phyloP scores from a whole-genome alignment of 371 early-diverging fungal species.

The Mortierella sp. region DNA sequence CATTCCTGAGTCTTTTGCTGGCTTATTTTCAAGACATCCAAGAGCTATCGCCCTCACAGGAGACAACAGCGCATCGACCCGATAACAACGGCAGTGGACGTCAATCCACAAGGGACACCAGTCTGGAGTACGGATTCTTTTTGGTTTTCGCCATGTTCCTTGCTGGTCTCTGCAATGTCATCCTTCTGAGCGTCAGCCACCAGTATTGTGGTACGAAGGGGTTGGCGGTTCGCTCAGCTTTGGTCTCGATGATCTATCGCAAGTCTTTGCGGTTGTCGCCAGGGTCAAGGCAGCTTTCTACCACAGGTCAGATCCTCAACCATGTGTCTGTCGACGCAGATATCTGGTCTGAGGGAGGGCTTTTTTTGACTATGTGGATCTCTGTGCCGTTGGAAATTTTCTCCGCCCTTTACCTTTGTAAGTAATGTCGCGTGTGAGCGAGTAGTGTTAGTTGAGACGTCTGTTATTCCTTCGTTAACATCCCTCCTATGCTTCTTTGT shows the following conservation, averaged over 20 bases:
- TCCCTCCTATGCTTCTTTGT: not conserved
- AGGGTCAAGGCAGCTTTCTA: slow-evolving; percentile 64
- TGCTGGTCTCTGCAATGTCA: not conserved
- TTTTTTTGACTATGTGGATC: slow-evolving; percentile 15
- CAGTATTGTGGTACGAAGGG: not conserved
- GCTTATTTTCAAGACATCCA: slow-evolving; percentile 30
- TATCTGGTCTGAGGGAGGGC: slow-evolving; percentile 3
- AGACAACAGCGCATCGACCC: not conserved
- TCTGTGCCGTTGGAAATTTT: slow-evolving; percentile 14
- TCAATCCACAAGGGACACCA: not conserved
- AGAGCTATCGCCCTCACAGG: not conserved
- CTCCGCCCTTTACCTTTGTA: not conserved
- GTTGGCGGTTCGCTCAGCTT: not conserved
- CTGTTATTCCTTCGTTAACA: not conserved
- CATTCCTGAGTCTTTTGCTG: slow-evolving; percentile 21
- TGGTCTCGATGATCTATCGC: slow-evolving; percentile 21
- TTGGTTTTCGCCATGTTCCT: slow-evolving; percentile 13
- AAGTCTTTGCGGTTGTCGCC: slow-evolving; percentile 18
- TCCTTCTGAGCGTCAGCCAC: slow-evolving; percentile 2
- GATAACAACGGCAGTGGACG: too few relatives aligned
- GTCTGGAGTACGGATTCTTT: slow-evolving; percentile 9
- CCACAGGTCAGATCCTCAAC: not conserved
- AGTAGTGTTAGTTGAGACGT: not conserved
- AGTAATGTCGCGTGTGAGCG: not conserved
- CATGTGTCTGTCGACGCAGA: slow-evolving; percentile 18